A percentile compares a stretch with the other conserved stretches of the same genome.
Conservation (phyloP, 2,329 filamentous ascomycete species). For the Fusarium mangiferae region DNA sequence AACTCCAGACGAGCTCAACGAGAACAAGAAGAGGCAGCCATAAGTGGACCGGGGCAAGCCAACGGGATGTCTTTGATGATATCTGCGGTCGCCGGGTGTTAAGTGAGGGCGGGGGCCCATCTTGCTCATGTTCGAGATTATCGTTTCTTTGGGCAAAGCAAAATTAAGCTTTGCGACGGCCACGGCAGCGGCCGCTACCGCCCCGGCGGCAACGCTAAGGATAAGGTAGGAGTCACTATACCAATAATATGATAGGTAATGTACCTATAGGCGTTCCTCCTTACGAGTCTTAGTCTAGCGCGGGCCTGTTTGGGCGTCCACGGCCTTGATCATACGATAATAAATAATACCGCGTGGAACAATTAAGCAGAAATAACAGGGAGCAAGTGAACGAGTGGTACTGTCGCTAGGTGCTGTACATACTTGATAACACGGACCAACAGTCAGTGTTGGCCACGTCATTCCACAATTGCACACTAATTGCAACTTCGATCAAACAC, state of each 20-base stretch:
- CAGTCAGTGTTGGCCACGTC: not conserved
- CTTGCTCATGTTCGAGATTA: not conserved
- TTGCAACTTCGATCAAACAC: too few relatives aligned
- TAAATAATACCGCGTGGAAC: fast-evolving
- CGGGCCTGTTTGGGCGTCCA: not conserved
- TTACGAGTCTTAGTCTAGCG: too few relatives aligned
- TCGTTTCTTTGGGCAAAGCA: too few relatives aligned
- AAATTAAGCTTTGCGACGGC: not conserved
- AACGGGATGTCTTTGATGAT: not conserved
- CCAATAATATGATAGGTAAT: not conserved
- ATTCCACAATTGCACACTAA: not conserved
- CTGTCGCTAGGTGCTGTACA: not conserved
- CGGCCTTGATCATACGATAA: not conserved
- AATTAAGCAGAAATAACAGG: not conserved
- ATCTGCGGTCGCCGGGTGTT: not conserved
- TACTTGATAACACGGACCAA: not conserved
- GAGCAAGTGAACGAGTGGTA: not conserved
- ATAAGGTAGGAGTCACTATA: too few relatives aligned
- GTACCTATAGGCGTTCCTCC: too few relatives aligned
- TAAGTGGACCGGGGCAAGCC: fast-evolving
- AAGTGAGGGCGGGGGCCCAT: not conserved
- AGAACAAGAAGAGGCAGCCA: fast-evolving
- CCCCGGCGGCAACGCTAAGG: too few relatives aligned
- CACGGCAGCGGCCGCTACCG: not conserved
- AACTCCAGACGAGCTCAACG: not conserved